Evolutionary conservation across 2,329 filamentous ascomycete species (phyloP), one percentile per base, ranked within the genome.

Genomic region (Arachnopeziza araneosa): DNA sequence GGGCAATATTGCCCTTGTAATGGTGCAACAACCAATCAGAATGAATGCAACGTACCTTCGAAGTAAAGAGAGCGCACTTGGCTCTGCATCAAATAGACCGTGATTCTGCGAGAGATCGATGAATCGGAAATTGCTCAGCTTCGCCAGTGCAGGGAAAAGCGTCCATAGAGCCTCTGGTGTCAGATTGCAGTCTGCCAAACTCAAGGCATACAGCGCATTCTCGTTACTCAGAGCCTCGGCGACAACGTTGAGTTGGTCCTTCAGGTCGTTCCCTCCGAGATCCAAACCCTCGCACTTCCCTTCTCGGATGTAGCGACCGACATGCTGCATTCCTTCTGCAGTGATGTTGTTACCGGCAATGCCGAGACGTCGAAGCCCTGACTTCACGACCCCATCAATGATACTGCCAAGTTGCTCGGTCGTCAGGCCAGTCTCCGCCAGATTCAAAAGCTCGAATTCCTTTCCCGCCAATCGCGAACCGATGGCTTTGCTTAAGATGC

Each of bases 101-200:
- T 82, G 89, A 68, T 98, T 98, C 69, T 96, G 91, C 5, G 91
- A 96, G 44, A 99, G 79, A 72, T 98, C 95, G 61, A 99, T 85
- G 71, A 97, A 97, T 22, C 90, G 86, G 71, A 97, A 88, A 64
- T 88, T 84, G 1, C 81, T 80, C 59, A 97, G 77, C 65, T 81
- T 84, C 24, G 83, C 80, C 57, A 98, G 76, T 7, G 84, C 84
- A 4, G 91, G 91, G 55, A 98, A 81, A 14, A 98, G 79, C 57
- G 85, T 83, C 73, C 84, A 88, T 23, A 98, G 78, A 12, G 88
- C 86, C 0, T 84, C 79, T 0, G 91, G 87, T 4, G 83, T 85
- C 58, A 99, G 78, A 60, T 91, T 90, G 75, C 93, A 97, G 68
- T 92, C 88, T 1, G 92, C 91, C 63, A 99, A 75, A 72, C 91